Evolutionary conservation across 2,329 filamentous ascomycete genomes (phyloP).

Genomic region (Capronia coronata): DNA sequence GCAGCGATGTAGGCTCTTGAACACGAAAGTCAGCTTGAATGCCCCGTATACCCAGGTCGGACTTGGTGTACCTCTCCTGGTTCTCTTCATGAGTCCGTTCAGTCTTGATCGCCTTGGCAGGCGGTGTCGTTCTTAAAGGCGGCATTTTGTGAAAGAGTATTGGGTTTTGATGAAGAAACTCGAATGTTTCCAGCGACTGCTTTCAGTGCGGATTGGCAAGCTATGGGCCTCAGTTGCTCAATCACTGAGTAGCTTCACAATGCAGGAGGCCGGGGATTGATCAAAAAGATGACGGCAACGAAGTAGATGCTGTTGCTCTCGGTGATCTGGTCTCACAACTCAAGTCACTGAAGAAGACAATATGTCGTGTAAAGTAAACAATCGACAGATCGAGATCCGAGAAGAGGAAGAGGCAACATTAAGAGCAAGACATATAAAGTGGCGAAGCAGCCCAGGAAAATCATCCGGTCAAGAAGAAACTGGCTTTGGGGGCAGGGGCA

Average conservation of each 20-base stretch:
- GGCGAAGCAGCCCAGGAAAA: background rate
- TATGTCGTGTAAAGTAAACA: background rate
- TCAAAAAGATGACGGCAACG: background rate
- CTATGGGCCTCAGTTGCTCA: too few species aligned
- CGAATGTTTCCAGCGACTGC: too few species aligned
- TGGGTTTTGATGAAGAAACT: background rate
- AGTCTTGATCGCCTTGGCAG: conserved; percentile 29
- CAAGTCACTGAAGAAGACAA: background rate
- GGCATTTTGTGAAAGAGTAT: conserved; percentile 16
- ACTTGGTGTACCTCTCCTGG: conserved; percentile 36
- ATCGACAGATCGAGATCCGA: background rate
- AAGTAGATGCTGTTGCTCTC: background rate
- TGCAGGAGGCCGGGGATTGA: background rate
- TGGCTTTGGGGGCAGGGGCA: background rate
- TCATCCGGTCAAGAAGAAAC: too few species aligned
- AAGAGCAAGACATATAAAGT: background rate
- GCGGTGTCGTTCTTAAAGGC: conserved; percentile 25
- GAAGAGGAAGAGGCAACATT: background rate
- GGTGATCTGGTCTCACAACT: background rate
- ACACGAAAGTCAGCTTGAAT: conserved; percentile 20
- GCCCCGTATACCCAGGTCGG: background rate
- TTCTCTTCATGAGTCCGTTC: conserved; percentile 35
- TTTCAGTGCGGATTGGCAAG: too few species aligned
- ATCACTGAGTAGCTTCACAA: background rate
- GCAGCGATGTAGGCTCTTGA: conserved; percentile 82